Evolutionary conservation across 805 yeast genomes (phyloP), one percentile per base, ranked within the genome.

Genomic region (Priceomyces castillae): DNA sequence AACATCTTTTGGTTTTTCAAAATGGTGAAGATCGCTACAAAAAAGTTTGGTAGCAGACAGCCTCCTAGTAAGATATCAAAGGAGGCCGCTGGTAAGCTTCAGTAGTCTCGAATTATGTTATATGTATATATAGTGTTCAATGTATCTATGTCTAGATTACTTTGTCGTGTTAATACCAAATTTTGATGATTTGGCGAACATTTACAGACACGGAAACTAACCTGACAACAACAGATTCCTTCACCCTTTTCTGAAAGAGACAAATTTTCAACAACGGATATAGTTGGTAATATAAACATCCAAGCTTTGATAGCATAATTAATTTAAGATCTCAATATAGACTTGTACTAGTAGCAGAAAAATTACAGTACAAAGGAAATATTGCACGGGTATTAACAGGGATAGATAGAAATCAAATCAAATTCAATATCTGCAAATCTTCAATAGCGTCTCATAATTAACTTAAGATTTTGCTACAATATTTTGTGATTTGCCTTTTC

Each of bases 1-100:
- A 94, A 94, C 62, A 58, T 88, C 22, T 74, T 74, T 54, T 94
- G 99, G 99, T 90, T 94, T 67, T 63, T 70, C 41, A 90, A 88
- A 64, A 94, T 94, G 99, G 57, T 90, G 11, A 58, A 57, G 30
- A 78, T 89, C 43, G 95, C 95, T n/a, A 63, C 57, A 40, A 81
- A 80, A 64, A 75, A 80, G 69, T 42, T 53, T 14, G 15, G 14
- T 3, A 51, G 49, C 9, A 45, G 36, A 35, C 34, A 47, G 28
- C 43, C 58, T 6, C 46, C 54, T 9, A 44, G 35, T 28, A 19
- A 44, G 35, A 44, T 51, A 4, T 52, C 52, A 7, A 50, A 52
- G 30, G 57, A 54, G 33, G 53, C 41, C 11, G 49, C 53, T 3
- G 54, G 49, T 18, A 50, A 46, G 39, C 44, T 51, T 28, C 53